Percentiles rank a stretch among this genome's conserved stretches.
These are phyloP conservation scores for Boletus coccyginus DNA, from an alignment of 768 basidiomycete genomes.

Conservation along the genomic window DNA sequence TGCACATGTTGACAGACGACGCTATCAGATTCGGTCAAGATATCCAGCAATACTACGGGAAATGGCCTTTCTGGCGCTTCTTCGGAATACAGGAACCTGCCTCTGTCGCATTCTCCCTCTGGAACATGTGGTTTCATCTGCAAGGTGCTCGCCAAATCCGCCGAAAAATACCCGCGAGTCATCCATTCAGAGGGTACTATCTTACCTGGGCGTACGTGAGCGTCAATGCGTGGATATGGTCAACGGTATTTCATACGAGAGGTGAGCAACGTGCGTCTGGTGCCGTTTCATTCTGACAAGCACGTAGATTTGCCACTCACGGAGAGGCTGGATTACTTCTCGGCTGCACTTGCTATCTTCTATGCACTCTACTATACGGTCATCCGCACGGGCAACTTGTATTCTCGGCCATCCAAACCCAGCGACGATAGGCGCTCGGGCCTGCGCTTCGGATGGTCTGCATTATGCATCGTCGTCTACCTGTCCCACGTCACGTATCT, in stretches of 20 bases:
- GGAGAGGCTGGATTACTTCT: slow-evolving; percentile 94
- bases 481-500: slow-evolving; percentile 78
- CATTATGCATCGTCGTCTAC: slow-evolving; percentile 54
- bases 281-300: slow-evolving; percentile 6
- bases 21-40: slow-evolving; percentile 40
- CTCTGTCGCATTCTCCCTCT: slow-evolving; percentile 84
- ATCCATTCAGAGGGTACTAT: slow-evolving; percentile 74
- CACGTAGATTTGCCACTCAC: slow-evolving; percentile 72
- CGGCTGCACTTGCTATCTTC: slow-evolving; percentile 82
- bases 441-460: slow-evolving; percentile 41
- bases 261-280: slow-evolving; percentile 46
- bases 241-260: slow-evolving; percentile 87
- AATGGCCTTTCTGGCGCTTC: slow-evolving; percentile 94
- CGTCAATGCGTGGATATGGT: slow-evolving; percentile 93
- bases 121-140: slow-evolving; percentile 77
- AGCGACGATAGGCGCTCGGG: slow-evolving; percentile 16
- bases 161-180: slow-evolving; percentile 44
- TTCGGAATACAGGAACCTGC: slow-evolving; percentile 94
- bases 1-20: slow-evolving; percentile 69
- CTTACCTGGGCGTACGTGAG: slow-evolving; percentile 63
- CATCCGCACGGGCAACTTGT: slow-evolving; percentile 75
- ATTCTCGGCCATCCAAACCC: slow-evolving; percentile 39
- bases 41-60: slow-evolving; percentile 86
- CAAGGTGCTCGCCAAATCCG: slow-evolving; percentile 53
- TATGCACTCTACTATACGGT: slow-evolving; percentile 77